Evolutionary conservation across 78 protist species (phyloP).

Genomic region (Isochrysis galbana): DNA sequence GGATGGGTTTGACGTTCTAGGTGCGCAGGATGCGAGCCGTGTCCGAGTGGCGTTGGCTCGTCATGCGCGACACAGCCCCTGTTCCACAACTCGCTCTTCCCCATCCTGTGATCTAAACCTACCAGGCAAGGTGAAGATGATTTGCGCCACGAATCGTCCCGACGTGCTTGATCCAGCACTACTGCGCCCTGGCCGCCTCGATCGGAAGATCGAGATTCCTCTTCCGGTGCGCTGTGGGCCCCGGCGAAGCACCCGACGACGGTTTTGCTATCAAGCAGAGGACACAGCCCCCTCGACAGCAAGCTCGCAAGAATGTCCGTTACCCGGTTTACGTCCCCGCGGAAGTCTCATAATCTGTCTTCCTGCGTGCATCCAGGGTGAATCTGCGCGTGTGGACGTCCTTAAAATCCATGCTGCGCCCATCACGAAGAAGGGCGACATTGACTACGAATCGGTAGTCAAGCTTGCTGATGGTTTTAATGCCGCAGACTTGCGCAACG

Average conservation of each 20-base stretch:
- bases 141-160: slow-evolving; percentile 99
- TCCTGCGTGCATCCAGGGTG: not conserved
- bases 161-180: slow-evolving; percentile 90
- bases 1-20: slow-evolving; percentile 96
- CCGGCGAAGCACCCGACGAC: too few species aligned
- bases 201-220: slow-evolving; percentile 94
- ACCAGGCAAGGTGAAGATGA: slow-evolving; percentile 96
- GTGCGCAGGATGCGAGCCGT: too few species aligned
- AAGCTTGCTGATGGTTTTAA: slow-evolving; percentile 97
- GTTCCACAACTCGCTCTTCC: too few species aligned
- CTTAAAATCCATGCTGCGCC: slow-evolving; percentile 94
- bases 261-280: too few species aligned
- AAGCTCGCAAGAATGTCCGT: too few species aligned
- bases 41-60: too few species aligned
- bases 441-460: slow-evolving; percentile 92
- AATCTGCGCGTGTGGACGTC: slow-evolving; percentile 84
- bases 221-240: too few species aligned
- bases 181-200: slow-evolving; percentile 95
- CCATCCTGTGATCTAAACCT: too few species aligned
- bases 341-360: too few species aligned
- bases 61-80: too few species aligned
- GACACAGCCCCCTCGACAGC: too few species aligned
- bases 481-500: slow-evolving; percentile 99
- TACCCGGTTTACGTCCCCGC: too few species aligned
- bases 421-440: slow-evolving; percentile 91